Conservation (phyloP, 805 yeast species). For the Wickerhamiella australiensis region DNA sequence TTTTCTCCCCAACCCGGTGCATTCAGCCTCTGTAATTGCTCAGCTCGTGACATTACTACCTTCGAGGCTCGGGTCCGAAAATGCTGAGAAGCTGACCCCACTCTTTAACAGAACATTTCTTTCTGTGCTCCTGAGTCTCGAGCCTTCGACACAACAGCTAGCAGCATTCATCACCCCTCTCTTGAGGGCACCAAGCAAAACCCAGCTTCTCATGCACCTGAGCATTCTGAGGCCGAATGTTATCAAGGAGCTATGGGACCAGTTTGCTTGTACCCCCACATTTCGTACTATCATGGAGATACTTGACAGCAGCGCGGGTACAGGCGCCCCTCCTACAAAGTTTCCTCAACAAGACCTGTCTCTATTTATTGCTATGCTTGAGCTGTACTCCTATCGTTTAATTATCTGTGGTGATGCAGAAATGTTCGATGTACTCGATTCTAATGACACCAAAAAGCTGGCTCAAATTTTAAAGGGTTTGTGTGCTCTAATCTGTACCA, state of each 20-base stretch:
- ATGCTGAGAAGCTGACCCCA: not conserved
- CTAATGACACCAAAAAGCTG: conserved; percentile 33
- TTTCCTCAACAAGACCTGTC: conserved; percentile 1
- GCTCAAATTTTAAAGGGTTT: conserved; percentile 29
- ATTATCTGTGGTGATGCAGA: conserved; percentile 57
- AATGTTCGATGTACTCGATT: conserved; percentile 35
- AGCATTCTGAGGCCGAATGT: not conserved
- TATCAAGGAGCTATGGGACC: conserved; percentile 16
- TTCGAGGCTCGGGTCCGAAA: not conserved
- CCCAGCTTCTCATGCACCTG: not conserved
- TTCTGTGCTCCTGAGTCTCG: not conserved
- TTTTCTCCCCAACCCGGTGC: not conserved
- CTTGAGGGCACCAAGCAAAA: not conserved
- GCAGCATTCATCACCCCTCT: not conserved
- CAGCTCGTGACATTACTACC: not conserved
- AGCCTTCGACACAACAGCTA: not conserved
- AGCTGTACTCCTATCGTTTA: conserved; percentile 53
- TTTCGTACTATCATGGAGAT: not conserved
- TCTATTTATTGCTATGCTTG: conserved; percentile 40
- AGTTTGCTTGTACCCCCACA: conserved; percentile 1
- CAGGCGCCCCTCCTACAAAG: not conserved
- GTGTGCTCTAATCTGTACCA: not conserved
- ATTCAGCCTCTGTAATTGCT: not conserved
- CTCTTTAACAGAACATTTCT: not conserved
- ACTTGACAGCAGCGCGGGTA: not conserved